Base-by-base conservation (phyloP, 2,329 filamentous ascomycete genomes). In the Stachybotrys chlorohalonatus region DNA sequence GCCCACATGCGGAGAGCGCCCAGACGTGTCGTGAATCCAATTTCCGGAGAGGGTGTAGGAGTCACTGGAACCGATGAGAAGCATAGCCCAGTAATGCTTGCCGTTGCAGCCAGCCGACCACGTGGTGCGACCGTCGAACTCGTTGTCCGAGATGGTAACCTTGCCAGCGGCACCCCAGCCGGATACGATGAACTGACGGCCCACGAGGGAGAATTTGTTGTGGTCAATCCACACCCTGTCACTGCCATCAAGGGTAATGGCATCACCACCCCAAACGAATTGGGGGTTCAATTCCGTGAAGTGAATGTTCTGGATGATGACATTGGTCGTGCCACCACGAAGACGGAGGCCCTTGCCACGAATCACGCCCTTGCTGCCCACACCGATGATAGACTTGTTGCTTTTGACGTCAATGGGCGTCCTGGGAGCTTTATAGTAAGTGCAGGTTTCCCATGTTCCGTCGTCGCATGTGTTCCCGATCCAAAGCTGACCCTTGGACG, bases 81-180 rank as follows among this genome's bases (percentile, higher is more conserved):
- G 48, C 16, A 50, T 8, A 6, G 16, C n/a, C 75, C 75, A 78
- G 66, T 78, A 78, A 60, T 76, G 74, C 49, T 78, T 66, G 30
- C 64, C 65, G 54, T 78, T 71, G 58, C 75, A 78, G 31, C 66
- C 67, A 9, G 73, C 68, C 1, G 73, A 76, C 60, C 70, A 74
- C 30, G 60, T 64, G 0, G 75, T 75, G 1, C 58, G 56, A 6
- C 75, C 75, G 53, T 78, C 68, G 56, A 78, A 71, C 45, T 73
- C 72, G 59, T 66, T 73, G 68, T 78, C 77, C 9, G 73, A 74
- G 51, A 78, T 67, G 1, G 75, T 76, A 1, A 76, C 68, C 51
- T 68, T 68, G 16, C 68, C 59, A 48, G 56, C 58, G 68, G 56
- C 52, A 2, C 54, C 54, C 1, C 49, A 53, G 1, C 59, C 59